phyloP scores from a whole-genome alignment of 257 asterid species.

The Solanum microdontum region DNA sequence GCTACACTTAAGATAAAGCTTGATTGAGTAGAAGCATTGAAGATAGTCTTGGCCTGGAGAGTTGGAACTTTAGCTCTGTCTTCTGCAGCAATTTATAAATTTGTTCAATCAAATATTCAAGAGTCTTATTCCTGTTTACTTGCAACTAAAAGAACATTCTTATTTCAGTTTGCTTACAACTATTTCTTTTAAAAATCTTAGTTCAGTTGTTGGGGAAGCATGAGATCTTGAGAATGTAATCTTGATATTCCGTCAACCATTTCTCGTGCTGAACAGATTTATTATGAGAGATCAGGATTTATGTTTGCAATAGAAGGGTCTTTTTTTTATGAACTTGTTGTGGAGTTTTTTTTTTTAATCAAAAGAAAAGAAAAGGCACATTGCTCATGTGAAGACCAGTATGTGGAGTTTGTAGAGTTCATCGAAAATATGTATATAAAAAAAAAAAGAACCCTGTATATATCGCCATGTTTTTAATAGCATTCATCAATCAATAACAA shows the following conservation, averaged over 20 bases:
- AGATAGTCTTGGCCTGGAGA: background rate
- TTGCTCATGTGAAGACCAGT: background rate
- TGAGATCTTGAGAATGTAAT: background rate
- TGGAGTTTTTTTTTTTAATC: background rate
- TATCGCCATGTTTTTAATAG: background rate
- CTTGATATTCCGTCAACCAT: background rate
- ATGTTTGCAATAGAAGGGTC: background rate
- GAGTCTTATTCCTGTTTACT: background rate
- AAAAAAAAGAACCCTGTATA: background rate
- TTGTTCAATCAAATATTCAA: background rate
- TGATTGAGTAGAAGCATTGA: background rate
- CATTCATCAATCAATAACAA: background rate
- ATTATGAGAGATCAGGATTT: background rate
- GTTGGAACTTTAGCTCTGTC: background rate
- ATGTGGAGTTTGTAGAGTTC: background rate
- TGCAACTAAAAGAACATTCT: background rate
- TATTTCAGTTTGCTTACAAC: background rate
- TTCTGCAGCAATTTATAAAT: background rate
- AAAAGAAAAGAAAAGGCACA: background rate
- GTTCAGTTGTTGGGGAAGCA: background rate
- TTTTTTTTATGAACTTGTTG: no score
- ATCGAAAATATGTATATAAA: background rate
- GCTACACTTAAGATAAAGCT: background rate
- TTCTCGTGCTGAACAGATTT: background rate
- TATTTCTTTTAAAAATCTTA: no score